phyloP scores from a whole-genome alignment of 257 asterid genomes.

The Solanum ossicruentum region DNA sequence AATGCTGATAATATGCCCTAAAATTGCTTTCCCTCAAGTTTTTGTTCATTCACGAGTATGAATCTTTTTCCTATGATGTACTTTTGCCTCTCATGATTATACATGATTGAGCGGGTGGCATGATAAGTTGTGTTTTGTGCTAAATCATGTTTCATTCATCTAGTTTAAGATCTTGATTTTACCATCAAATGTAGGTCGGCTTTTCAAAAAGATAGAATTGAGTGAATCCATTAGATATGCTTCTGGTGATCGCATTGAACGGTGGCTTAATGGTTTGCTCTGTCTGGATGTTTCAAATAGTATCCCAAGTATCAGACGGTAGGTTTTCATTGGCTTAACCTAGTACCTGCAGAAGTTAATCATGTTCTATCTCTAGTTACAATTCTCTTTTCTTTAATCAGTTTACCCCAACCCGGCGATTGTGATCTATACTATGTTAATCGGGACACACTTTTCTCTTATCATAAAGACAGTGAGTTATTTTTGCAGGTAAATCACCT shows the following conservation, averaged over 20 bases:
- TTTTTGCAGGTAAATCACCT: conserved; percentile 59
- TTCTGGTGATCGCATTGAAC: conserved; percentile 83
- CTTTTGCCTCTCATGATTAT: background rate
- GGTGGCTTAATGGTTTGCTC: conserved; percentile 77
- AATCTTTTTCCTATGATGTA: background rate
- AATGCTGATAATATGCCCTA: background rate
- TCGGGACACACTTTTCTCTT: conserved; percentile 90
- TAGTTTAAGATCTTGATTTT: background rate
- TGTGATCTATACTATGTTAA: conserved; percentile 93
- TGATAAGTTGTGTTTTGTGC: background rate
- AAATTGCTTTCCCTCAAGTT: background rate
- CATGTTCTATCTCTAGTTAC: background rate
- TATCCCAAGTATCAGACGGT: conserved; percentile 72
- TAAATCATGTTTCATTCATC: background rate
- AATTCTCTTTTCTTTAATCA: conserved; percentile 12
- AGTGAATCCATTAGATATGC: conserved; percentile 97
- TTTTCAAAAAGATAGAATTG: conserved; percentile 78
- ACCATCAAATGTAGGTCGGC: conserved; percentile 44
- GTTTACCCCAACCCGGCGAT: conserved; percentile 66
- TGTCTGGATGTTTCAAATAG: conserved; percentile 73
- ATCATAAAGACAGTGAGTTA: conserved; percentile 74
- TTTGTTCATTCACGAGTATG: background rate
- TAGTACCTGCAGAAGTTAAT: background rate
- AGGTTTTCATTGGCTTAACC: background rate
- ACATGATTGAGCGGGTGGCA: background rate